Evolutionary conservation across 2,329 filamentous ascomycete genomes (phyloP).

Genomic region (Colletotrichum falcatum): DNA sequence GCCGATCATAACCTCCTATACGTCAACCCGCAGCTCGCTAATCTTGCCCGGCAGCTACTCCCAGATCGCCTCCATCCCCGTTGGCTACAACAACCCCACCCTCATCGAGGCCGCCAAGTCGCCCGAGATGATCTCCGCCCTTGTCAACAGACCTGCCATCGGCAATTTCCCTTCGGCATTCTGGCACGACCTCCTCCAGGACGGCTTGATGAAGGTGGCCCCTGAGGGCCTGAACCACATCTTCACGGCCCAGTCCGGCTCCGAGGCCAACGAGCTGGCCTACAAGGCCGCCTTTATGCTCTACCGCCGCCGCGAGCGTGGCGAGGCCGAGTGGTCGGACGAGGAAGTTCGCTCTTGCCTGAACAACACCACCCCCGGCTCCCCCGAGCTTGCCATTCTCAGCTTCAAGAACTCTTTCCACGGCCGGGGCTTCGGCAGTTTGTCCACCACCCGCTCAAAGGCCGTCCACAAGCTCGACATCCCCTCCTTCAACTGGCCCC

Average conservation of each 20-base stretch:
- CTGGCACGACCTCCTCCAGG: slow-evolving; percentile 78
- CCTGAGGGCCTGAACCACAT: slow-evolving; percentile 82
- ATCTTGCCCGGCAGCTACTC: slow-evolving; percentile 65
- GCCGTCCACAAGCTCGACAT: slow-evolving; percentile 89
- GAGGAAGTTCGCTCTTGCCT: slow-evolving; percentile 77
- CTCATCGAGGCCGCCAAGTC: slow-evolving; percentile 74
- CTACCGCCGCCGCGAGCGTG: slow-evolving; percentile 78
- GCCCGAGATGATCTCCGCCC: slow-evolving; percentile 77
- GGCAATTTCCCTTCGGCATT: slow-evolving; percentile 84
- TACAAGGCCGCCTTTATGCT: slow-evolving; percentile 92
- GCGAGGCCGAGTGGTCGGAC: slow-evolving; percentile 76
- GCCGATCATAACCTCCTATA: slow-evolving; percentile 21
- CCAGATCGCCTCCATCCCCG: slow-evolving; percentile 86
- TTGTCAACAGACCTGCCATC: slow-evolving; percentile 83
- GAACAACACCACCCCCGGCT: slow-evolving; percentile 78
- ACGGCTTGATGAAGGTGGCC: slow-evolving; percentile 78
- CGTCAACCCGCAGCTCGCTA: slow-evolving; percentile 22
- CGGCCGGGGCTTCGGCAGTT: slow-evolving; percentile 81
- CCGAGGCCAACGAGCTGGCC: slow-evolving; percentile 86
- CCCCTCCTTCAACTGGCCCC: slow-evolving; percentile 89
- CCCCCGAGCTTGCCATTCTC: slow-evolving; percentile 80
- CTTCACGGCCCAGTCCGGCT: slow-evolving; percentile 83
- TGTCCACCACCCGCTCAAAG: slow-evolving; percentile 85
- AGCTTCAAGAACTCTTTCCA: slow-evolving; percentile 85
- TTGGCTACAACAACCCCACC: slow-evolving; percentile 83